Evolutionary conservation across 371 early-diverging fungal genomes (phyloP), one percentile per base, ranked within the genome.

Genomic region (Mortierella polycephala): DNA sequence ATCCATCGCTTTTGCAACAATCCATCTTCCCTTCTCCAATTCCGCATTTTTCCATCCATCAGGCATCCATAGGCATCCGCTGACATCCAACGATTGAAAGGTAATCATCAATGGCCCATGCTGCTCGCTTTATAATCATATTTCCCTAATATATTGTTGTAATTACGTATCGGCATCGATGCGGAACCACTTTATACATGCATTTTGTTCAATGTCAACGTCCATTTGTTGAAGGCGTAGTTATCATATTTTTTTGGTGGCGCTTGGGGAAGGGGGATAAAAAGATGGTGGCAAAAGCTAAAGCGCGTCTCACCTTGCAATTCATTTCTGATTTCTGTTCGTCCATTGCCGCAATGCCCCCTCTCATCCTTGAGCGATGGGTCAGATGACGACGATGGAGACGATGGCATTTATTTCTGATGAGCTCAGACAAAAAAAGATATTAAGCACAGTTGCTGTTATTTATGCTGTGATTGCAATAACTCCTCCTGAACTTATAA

Each of bases 31-130:
- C 37, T 51, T 47, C 60, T 50, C 37, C 61, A 49, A 63, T 63
- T 56, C 42, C 52, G 39, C 55, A 42, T 57, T 42, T n/a, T 55
- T 10, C 68, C 68, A 55, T 67, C 62, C 69, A 56, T 55, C 60
- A 47, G 37, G 54, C 60, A 46, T 60, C 60, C 64, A 37, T 30
- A 46, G n/a, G 16, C 67, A 60, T 60, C 67, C 23, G 13, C 60
- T 39, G 41, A 60, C 62, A 68, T 49, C 57, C 51, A 47, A 13
- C 30, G 30, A 4, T 30, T 30, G 30, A 30, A 30, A 30, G 30
- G 30, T 30, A 30, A 30, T 30, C 30, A 30, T 30, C 30, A 30
- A 30, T 30, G 30, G 30, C 4, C 30, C 30, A 30, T 30, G 30
- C 30, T 30, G 4, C 30, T 30, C 4, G 30, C 30, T 30, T 30